Base-by-base conservation (phyloP, 2,329 filamentous ascomycete species). In the Nigrospora oryzae region DNA sequence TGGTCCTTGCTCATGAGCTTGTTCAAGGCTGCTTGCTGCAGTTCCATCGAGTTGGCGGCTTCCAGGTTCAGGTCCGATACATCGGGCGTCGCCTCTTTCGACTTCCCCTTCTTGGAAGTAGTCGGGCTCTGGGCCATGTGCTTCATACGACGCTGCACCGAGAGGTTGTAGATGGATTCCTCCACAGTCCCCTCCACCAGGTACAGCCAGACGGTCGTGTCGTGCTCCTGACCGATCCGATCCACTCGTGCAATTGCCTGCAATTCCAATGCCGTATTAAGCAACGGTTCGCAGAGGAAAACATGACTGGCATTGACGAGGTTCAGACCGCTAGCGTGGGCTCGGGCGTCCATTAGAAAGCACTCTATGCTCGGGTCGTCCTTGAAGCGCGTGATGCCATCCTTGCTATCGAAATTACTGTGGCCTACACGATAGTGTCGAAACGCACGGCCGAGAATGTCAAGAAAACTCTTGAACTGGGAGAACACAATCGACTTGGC, bases 211-310 rank as follows among this genome's bases (percentile, higher is more conserved):
- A 97, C 89, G 0, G 88, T 95, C 0, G 93, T 98, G 52, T 86
- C 77, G 42, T 86, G 81, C 51, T 83, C 75, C 64, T 97, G 93
- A 0, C 93, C 93, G 51, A 98, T 98, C 33, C 93, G 81, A 60
- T 98, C 89, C 1, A 98, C 90, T 45, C 93, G 84, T 1, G 91
- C 90, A 57, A 97, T 95, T 13, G 90, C 91, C 63, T 98, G 93
- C 11, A 97, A 74, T 63, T 97, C 93, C 14, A 98, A 80, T 0
- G 90, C 89, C 0, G 91, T 91, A 59, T 97, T 95, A 54, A 97
- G 81, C 4, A 97, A 71, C 3, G 93, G 93, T 60, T 98, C 93
- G 61, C 89, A 95, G 5, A 98, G 75, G 58, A 97, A 94, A 2
- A 97, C 89, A 59, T 97, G 89, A 40, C 82, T 95, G 5, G 91